phyloP scores from a whole-genome alignment of 2,329 filamentous ascomycete species.

The Trichophyton benhamiae region DNA sequence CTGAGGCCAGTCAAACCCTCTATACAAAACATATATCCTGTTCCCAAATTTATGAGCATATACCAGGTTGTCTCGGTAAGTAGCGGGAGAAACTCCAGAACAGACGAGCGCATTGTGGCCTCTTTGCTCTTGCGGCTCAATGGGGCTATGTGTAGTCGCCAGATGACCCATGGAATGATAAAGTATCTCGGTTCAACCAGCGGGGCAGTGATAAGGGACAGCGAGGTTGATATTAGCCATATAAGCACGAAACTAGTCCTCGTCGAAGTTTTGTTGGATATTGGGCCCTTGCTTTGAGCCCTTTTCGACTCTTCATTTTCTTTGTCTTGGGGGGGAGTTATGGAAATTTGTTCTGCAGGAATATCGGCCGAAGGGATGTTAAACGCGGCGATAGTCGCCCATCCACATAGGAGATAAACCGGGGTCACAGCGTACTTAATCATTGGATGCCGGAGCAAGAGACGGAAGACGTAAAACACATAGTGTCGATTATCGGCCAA shows the following conservation, averaged over 20 bases:
- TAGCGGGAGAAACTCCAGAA: slow-evolving; percentile 16
- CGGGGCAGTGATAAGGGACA: slow-evolving; percentile 77
- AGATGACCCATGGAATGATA: slow-evolving; percentile 88
- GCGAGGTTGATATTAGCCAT: slow-evolving; percentile 56
- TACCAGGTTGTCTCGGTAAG: slow-evolving; percentile 48
- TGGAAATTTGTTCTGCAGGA: neutral
- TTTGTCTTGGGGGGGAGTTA: neutral
- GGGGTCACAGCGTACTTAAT: slow-evolving; percentile 57
- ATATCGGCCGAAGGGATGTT: slow-evolving; percentile 21
- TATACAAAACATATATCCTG: slow-evolving; percentile 46
- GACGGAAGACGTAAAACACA: slow-evolving; percentile 89
- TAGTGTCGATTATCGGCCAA: slow-evolving; percentile 95
- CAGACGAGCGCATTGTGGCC: no score
- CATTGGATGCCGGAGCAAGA: slow-evolving; percentile 56
- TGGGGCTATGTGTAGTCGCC: slow-evolving; percentile 64
- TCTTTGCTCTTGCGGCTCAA: slow-evolving; percentile 10
- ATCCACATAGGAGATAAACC: slow-evolving; percentile 59
- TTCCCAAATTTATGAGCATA: slow-evolving; percentile 39
- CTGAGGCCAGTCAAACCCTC: slow-evolving; percentile 45
- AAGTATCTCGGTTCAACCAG: slow-evolving; percentile 94
- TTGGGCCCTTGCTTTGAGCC: neutral
- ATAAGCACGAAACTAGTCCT: slow-evolving; percentile 41
- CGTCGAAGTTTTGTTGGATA: neutral
- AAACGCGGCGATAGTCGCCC: slow-evolving; percentile 54
- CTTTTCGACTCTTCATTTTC: neutral